A percentile compares a stretch with the other conserved stretches of the same genome.
These are phyloP conservation scores for Fusarium acutatum DNA, from an alignment of 2,329 filamentous ascomycete species.

Conservation along the genomic window DNA sequence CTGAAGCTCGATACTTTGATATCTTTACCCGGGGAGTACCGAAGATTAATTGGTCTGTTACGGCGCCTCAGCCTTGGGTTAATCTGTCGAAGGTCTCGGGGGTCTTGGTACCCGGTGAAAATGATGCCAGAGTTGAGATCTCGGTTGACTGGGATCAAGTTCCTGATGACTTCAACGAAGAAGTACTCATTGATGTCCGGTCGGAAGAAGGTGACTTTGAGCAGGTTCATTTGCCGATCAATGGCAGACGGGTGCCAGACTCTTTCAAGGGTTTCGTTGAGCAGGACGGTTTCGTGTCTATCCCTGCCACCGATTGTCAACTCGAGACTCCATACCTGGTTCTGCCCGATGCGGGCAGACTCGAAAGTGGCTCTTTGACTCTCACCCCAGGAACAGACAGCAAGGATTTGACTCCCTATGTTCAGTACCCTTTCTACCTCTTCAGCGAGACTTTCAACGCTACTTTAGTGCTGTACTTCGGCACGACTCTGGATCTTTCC, in stretches of 20 bases:
- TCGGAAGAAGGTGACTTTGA: constrained; percentile 51
- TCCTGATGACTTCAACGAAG: constrained; percentile 43
- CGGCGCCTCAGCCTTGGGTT: constrained; percentile 59
- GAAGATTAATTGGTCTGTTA: constrained; percentile 62
- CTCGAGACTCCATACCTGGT: background rate
- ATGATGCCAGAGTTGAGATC: constrained; percentile 28
- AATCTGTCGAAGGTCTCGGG: constrained; percentile 60
- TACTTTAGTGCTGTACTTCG: constrained; percentile 14
- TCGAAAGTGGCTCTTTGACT: constrained; percentile 11
- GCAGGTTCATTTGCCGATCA: constrained; percentile 63
- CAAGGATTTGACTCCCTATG: rapidly evolving
- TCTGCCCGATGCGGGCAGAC: constrained; percentile 25
- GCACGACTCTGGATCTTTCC: constrained; percentile 18
- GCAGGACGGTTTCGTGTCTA: constrained; percentile 57
- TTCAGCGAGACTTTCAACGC: background rate
- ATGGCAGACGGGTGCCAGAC: constrained; percentile 56
- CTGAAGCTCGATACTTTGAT: constrained; percentile 66
- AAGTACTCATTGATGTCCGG: constrained; percentile 43
- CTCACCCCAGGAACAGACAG: background rate
- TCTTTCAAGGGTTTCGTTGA: constrained; percentile 70
- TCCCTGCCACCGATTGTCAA: constrained; percentile 6
- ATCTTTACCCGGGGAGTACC: constrained; percentile 67
- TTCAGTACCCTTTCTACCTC: constrained; percentile 21
- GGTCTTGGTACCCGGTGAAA: constrained; percentile 52
- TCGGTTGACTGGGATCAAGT: constrained; percentile 48